Evolutionary conservation across 805 yeast genomes (phyloP).

Genomic region (Monosporozyma servazzii): DNA sequence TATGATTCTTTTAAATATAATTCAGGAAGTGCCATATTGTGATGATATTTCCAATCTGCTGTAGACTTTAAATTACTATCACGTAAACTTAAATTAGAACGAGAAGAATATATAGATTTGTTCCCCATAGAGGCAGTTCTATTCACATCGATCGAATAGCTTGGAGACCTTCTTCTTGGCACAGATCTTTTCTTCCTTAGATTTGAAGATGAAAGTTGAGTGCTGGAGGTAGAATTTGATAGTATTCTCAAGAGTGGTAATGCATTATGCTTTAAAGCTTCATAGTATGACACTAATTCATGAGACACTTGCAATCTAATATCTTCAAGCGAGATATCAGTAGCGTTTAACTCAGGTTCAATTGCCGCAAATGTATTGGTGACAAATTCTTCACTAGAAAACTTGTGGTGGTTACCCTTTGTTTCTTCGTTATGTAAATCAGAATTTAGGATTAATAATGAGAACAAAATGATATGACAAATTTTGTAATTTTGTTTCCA

Average conservation of each 20-base stretch:
- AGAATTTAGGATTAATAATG: constrained; percentile 65
- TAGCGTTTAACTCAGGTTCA: constrained; percentile 16
- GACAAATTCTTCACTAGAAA: constrained; percentile 37
- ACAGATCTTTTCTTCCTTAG: background rate
- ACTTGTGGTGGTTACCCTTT: constrained; percentile 30
- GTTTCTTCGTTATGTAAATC: constrained; percentile 53
- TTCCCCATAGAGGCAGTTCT: background rate
- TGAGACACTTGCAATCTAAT: constrained; percentile 8
- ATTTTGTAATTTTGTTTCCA: constrained; percentile 43
- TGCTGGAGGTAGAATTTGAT: background rate
- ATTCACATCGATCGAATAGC: background rate
- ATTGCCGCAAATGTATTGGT: constrained; percentile 43
- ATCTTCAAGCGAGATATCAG: constrained; percentile 4
- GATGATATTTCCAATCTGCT: constrained; percentile 22
- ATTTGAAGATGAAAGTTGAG: background rate
- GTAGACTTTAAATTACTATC: background rate
- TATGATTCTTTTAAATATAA: constrained; percentile 20
- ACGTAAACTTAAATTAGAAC: background rate
- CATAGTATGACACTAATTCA: constrained; percentile 19
- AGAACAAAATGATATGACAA: constrained; percentile 65
- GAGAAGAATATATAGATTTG: background rate
- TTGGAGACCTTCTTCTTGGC: background rate
- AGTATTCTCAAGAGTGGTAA: constrained; percentile 17
- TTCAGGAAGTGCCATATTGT: constrained; percentile 15
- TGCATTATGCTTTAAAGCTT: constrained; percentile 13